Evolutionary conservation across 2,329 filamentous ascomycete genomes (phyloP), one percentile per base, ranked within the genome.

Genomic region (Parasarocladium wereldwijsianum): DNA sequence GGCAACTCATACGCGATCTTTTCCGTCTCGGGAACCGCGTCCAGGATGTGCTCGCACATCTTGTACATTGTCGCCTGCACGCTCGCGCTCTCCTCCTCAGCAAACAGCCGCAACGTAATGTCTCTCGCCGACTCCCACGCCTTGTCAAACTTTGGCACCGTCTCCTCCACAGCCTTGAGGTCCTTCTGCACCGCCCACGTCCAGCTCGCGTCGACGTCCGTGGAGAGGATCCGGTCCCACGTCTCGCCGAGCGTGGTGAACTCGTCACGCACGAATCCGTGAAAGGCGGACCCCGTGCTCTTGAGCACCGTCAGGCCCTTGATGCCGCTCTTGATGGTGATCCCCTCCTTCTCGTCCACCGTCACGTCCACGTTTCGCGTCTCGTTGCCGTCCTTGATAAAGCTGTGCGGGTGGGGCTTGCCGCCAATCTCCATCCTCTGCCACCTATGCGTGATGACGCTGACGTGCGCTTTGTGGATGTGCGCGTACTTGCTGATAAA

Each of bases 41-140:
- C 77, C 31, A 98, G 64, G 41, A 98, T 93, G 52, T 77, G 64
- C 53, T 87, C 79, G 44, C 71, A 76, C 87, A 98, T 98, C 64
- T 94, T 92, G 64, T 94, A 98, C 90, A 98, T 96, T 36, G 87
- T 96, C 44, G 76, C 77, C 60, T 98, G 90, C 15, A 98, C 90
- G 44, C 83, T 93, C 26, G 90, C 82, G 45, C 83, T 93, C 49
- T 85, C 66, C 47, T 98, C 86, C 47, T 77, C 71, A 24, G 90
- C 87, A 47, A 98, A 98, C 1, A 76, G 81, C 59, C 81, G 80
- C 52, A 94, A 66, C n/a, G 86, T 94, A 51, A 92, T 90, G 31
- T 65, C 62, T 36, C 84, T 68, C n/a, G 84, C 84, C 32, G 67
- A 65, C 40, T 75, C 63, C 68, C 77, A 94, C 13, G 86, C 82